phyloP scores from a whole-genome alignment of 441 rosid species.

The Pelargonium australe region DNA sequence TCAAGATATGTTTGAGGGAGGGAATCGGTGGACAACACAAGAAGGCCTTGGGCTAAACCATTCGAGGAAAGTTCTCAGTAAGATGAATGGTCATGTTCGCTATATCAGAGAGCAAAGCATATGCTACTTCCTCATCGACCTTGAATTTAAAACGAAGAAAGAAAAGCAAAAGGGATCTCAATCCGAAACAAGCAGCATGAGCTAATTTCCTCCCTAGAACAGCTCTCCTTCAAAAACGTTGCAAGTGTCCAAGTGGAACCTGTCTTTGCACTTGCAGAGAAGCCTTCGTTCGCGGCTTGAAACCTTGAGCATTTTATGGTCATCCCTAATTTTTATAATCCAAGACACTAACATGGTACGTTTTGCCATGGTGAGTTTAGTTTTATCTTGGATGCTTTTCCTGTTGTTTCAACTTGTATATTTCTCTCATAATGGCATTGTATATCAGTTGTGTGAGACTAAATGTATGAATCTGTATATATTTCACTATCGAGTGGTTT shows the following conservation, averaged over 20 bases:
- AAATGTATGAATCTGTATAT: background rate
- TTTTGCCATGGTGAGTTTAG: background rate
- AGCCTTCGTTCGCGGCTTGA: background rate
- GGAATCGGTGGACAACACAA: slow-evolving; percentile 41
- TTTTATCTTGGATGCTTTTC: background rate
- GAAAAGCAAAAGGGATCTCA: slow-evolving; percentile 23
- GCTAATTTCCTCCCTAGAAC: background rate
- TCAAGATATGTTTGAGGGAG: slow-evolving; percentile 51
- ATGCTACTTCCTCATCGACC: slow-evolving; percentile 55
- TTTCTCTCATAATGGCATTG: too few species aligned
- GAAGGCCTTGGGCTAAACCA: slow-evolving; percentile 63
- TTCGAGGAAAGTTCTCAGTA: slow-evolving; percentile 51
- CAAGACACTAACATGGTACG: background rate
- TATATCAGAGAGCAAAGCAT: slow-evolving; percentile 49
- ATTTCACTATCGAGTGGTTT: background rate
- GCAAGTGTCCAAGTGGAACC: too few species aligned
- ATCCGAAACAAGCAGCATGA: slow-evolving; percentile 24
- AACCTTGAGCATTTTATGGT: background rate
- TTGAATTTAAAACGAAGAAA: slow-evolving; percentile 39
- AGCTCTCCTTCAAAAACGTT: background rate
- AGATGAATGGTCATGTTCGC: slow-evolving; percentile 58
- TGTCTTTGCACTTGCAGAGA: too few species aligned
- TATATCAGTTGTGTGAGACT: background rate
- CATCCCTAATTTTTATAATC: background rate
- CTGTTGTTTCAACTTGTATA: too few species aligned